A percentile compares a stretch with the other conserved stretches of the same genome.
These are phyloP conservation scores for Trypanosoma platydactyli DNA, from an alignment of 208 protist species.

Conservation along the genomic window DNA sequence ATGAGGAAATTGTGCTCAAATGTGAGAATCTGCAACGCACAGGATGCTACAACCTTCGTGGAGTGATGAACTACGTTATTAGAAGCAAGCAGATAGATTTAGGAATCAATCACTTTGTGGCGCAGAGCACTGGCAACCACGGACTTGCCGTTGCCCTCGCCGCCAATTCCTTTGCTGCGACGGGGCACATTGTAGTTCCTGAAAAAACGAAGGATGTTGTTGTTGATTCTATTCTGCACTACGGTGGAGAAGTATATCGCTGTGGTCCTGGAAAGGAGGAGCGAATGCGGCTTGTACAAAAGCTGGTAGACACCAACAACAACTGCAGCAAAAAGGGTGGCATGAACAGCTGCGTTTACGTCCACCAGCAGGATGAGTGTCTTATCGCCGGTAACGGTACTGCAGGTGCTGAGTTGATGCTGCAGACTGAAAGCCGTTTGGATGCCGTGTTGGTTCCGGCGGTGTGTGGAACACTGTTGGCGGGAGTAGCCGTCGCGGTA, in stretches of 20 bases:
- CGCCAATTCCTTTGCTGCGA: slow-evolving; percentile 72
- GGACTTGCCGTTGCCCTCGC: slow-evolving; percentile 90
- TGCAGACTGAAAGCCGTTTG: slow-evolving; percentile 71
- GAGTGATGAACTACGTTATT: slow-evolving; percentile 75
- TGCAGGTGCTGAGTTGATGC: slow-evolving; percentile 86
- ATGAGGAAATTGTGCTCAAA: slow-evolving; percentile 67
- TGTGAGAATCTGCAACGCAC: slow-evolving; percentile 84
- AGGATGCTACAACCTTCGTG: slow-evolving; percentile 70
- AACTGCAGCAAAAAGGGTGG: slow-evolving; percentile 46
- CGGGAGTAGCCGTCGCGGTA: slow-evolving; percentile 84
- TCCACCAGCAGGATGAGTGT: slow-evolving; percentile 90
- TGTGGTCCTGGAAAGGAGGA: slow-evolving; percentile 55
- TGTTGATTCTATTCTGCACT: slow-evolving; percentile 61
- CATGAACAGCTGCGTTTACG: slow-evolving; percentile 57
- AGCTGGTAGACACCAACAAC: slow-evolving; percentile 50
- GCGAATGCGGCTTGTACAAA: slow-evolving; percentile 35
- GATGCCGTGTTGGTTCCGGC: slow-evolving; percentile 91
- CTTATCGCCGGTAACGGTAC: slow-evolving; percentile 93
- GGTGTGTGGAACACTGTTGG: slow-evolving; percentile 86
- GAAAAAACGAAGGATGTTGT: slow-evolving; percentile 73
- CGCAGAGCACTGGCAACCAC: slow-evolving; percentile 91
- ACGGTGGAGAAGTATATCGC: slow-evolving; percentile 48
- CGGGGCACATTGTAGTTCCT: slow-evolving; percentile 89
- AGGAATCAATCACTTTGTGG: slow-evolving; percentile 76
- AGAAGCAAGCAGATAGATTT: slow-evolving; percentile 65